Evolutionary conservation across 2,329 filamentous ascomycete genomes (phyloP).

Genomic region (Aspergillus quadrilineatus): DNA sequence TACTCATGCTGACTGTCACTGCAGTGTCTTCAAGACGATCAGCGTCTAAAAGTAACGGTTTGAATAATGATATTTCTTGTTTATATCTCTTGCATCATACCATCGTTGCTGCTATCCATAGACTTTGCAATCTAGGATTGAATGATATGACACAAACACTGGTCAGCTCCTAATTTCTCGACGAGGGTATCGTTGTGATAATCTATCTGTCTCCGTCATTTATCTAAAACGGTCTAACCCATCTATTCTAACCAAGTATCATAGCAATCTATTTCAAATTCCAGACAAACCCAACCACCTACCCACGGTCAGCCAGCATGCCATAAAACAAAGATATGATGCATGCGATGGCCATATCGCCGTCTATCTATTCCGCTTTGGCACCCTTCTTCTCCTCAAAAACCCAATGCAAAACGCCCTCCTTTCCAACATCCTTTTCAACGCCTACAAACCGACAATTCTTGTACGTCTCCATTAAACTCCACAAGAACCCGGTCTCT

Average conservation of each 20-base stretch:
- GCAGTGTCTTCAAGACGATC: constrained; percentile 76
- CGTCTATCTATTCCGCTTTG: not conserved
- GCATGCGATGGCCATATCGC: too few relatives aligned
- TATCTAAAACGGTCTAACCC: not conserved
- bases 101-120: not conserved
- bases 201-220: not conserved
- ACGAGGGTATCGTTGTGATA: not conserved
- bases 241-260: not conserved
- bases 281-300: not conserved
- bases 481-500: constrained; percentile 5
- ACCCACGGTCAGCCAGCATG: too few relatives aligned
- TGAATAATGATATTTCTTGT: constrained; percentile 8
- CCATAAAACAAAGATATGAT: too few relatives aligned
- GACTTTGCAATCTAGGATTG: not conserved
- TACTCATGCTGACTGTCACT: constrained; percentile 19
- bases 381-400: not conserved
- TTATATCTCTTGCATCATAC: constrained; percentile 4
- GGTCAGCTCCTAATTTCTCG: not conserved
- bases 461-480: constrained; percentile 3
- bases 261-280: not conserved
- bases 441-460: constrained; percentile 7
- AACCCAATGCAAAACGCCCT: constrained; percentile 10
- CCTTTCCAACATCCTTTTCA: constrained; percentile 4
- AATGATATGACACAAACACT: constrained; percentile 2
- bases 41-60: constrained; percentile 59